These are phyloP conservation scores for Calonectria ilicicola DNA, from an alignment of 2,329 filamentous ascomycete genomes.

Conservation along the genomic window DNA sequence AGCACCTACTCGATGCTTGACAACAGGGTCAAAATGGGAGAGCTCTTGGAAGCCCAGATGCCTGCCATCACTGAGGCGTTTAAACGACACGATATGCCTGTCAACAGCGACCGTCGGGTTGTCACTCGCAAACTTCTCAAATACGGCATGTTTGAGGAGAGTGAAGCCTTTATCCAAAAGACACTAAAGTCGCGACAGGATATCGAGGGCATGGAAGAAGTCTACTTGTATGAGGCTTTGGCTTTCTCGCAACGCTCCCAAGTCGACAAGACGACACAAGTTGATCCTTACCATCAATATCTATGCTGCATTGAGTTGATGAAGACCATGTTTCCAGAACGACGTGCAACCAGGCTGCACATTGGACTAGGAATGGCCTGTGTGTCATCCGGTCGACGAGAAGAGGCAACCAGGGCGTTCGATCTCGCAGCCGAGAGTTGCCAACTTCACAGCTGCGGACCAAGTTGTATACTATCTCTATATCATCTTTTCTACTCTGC, in stretches of 20 bases:
- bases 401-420: not conserved
- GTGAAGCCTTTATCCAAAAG: not conserved
- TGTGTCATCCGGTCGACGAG: not conserved
- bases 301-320: not conserved
- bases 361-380: not conserved
- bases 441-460: not conserved
- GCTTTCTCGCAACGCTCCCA: not conserved
- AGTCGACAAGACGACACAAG: not conserved
- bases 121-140: not conserved
- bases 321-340: not conserved
- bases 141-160: slow-evolving; percentile 1
- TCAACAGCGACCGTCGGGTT: not conserved
- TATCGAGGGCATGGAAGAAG: not conserved
- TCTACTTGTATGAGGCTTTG: not conserved
- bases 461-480: not conserved
- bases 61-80: not conserved
- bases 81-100: not conserved
- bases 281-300: not conserved
- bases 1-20: not conserved
- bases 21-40: not conserved
- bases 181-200: not conserved
- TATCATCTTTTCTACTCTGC: not conserved
- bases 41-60: not conserved
- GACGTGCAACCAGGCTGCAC: not conserved
- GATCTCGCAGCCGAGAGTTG: not conserved